phyloP scores from a whole-genome alignment of 176 grass and related monocot genomes.

The Carex kokanica region DNA sequence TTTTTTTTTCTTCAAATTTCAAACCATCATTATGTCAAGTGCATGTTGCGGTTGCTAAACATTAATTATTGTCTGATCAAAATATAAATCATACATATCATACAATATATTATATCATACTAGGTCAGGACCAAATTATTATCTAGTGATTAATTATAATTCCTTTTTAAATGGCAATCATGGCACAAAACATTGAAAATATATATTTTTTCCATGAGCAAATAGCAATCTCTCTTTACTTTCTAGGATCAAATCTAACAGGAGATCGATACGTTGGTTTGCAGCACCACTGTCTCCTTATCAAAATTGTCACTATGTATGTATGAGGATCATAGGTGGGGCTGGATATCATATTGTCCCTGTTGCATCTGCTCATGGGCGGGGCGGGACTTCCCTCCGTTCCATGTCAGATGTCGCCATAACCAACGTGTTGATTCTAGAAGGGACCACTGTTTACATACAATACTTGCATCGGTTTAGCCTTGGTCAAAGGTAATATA shows the following conservation, averaged over 20 bases:
- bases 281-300: neutral
- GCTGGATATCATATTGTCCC: constrained; percentile 3
- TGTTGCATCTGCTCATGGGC: constrained; percentile 6
- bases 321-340: constrained; percentile 1
- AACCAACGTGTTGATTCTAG: constrained; percentile 12
- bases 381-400: neutral
- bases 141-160: neutral
- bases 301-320: neutral
- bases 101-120: neutral
- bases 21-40: neutral
- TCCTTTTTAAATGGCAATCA: neutral
- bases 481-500: neutral
- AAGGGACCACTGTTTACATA: neutral
- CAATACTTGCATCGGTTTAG: neutral
- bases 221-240: neutral
- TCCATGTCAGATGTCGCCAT: neutral
- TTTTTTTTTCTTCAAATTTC: neutral
- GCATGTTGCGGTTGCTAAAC: neutral
- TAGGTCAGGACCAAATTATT: neutral
- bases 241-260: neutral
- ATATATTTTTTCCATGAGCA: neutral
- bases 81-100: neutral
- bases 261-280: neutral
- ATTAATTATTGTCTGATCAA: neutral
- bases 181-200: neutral